A percentile compares a stretch with the other conserved stretches of the same genome.
These are phyloP conservation scores for Hygrocybe coccinea DNA, from an alignment of 768 basidiomycete species.

Conservation along the genomic window DNA sequence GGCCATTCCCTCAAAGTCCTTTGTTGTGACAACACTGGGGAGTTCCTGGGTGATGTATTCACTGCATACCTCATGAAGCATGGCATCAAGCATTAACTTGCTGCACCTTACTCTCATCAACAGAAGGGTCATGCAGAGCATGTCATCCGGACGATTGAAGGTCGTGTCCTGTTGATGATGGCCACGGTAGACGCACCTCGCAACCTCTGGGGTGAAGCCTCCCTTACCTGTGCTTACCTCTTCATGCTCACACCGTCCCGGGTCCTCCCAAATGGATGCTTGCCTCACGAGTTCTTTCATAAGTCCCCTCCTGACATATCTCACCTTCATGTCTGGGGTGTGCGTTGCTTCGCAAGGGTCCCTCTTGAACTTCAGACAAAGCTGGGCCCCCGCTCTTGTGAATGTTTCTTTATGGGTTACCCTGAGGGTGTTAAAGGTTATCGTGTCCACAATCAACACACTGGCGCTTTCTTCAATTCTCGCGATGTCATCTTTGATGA, in stretches of 20 bases:
- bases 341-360: constrained; percentile 27
- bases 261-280: constrained; percentile 16
- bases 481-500: constrained; percentile 29
- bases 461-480: constrained; percentile 2
- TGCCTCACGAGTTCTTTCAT: constrained; percentile 18
- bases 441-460: constrained; percentile 11
- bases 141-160: constrained; percentile 24
- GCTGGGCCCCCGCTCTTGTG: constrained; percentile 14
- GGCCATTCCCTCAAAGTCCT: not conserved
- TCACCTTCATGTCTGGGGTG: constrained; percentile 26
- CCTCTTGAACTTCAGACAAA: constrained; percentile 23
- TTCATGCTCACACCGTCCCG: constrained; percentile 21
- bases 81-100: constrained; percentile 22
- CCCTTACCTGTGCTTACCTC: constrained; percentile 17
- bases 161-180: constrained; percentile 18
- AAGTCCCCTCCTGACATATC: constrained; percentile 24
- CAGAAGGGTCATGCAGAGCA: constrained; percentile 31
- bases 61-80: constrained; percentile 1
- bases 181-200: constrained; percentile 15
- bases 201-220: constrained; percentile 21
- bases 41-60: not conserved
- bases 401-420: constrained; percentile 24
- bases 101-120: constrained; percentile 27
- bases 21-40: not conserved
- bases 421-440: constrained; percentile 23